A percentile compares a stretch with the other conserved stretches of the same genome.
Evolutionary conservation across 2,329 filamentous ascomycete genomes (phyloP).

Genomic region (Cryoendolithus antarcticus): DNA sequence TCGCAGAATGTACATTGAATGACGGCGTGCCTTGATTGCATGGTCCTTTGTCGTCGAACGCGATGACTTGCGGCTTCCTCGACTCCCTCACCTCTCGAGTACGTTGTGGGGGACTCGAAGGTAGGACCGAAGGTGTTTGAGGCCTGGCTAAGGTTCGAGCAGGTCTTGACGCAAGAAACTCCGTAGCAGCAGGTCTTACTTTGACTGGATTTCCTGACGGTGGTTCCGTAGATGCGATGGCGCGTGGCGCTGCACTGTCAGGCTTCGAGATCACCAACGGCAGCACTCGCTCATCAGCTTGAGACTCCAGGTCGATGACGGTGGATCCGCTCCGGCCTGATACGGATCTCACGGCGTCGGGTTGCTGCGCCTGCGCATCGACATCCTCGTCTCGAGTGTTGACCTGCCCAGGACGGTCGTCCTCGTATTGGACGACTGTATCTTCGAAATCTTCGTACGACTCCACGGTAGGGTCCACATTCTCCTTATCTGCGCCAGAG

Average conservation of each 20-base stretch:
- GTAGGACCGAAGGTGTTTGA: conserved; percentile 7
- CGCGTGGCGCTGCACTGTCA: no score
- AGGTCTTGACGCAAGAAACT: not conserved
- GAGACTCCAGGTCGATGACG: conserved; percentile 1
- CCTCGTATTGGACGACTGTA: conserved; percentile 1
- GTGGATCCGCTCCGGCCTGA: not conserved
- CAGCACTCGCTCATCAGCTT: conserved; percentile 4
- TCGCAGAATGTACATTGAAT: no score
- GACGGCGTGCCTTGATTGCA: conserved; percentile 18
- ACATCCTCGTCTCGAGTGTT: not conserved
- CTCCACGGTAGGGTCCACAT: not conserved
- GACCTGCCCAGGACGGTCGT: not conserved
- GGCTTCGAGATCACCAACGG: not conserved
- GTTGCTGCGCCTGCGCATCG: no score
- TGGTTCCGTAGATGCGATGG: no score
- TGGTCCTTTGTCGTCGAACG: conserved; percentile 17
- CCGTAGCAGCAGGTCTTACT: not conserved
- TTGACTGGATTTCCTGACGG: not conserved
- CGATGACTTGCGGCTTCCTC: conserved; percentile 16
- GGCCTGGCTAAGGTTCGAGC: not conserved
- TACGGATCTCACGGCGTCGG: no score
- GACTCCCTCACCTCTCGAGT: conserved; percentile 1
- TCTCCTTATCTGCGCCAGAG: no score
- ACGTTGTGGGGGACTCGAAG: conserved; percentile 5
- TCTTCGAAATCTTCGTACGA: conserved; percentile 5